Evolutionary conservation across 2,329 filamentous ascomycete genomes (phyloP).

Genomic region (Nemania serpens): DNA sequence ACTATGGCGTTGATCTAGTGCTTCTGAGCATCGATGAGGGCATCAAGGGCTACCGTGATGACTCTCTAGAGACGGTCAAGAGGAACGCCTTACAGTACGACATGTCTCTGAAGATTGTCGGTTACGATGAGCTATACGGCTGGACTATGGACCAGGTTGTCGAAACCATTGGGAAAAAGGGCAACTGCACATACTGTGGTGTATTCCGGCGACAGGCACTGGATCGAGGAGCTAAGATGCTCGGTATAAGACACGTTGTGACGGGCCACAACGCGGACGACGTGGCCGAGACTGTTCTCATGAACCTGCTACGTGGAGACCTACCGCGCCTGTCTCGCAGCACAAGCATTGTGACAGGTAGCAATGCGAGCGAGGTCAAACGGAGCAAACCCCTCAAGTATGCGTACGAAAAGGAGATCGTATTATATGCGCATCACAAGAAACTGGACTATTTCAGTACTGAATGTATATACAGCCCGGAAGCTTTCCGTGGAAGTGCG

Average conservation of each 20-base stretch:
- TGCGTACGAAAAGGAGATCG: slow-evolving; percentile 98
- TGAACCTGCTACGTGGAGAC: slow-evolving; percentile 94
- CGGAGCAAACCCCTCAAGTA: slow-evolving; percentile 97
- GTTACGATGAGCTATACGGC: slow-evolving; percentile 91
- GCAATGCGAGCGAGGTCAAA: slow-evolving; percentile 82
- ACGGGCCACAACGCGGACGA: slow-evolving; percentile 98
- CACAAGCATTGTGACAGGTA: slow-evolving; percentile 85
- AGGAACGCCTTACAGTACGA: slow-evolving; percentile 88
- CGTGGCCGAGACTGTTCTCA: slow-evolving; percentile 94
- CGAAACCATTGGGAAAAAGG: slow-evolving; percentile 93
- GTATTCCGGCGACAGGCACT: slow-evolving; percentile 94
- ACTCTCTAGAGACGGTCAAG: slow-evolving; percentile 95
- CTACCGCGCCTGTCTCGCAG: slow-evolving; percentile 83
- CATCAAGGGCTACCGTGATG: slow-evolving; percentile 95
- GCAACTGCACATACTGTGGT: slow-evolving; percentile 98
- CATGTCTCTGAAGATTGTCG: slow-evolving; percentile 89
- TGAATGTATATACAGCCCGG: slow-evolving; percentile 97
- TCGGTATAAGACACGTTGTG: slow-evolving; percentile 90
- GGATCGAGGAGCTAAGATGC: slow-evolving; percentile 84
- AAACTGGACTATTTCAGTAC: slow-evolving; percentile 98
- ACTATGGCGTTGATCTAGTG: slow-evolving; percentile 83
- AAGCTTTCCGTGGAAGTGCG: slow-evolving; percentile 93
- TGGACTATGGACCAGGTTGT: slow-evolving; percentile 99
- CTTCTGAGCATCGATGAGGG: slow-evolving; percentile 95
- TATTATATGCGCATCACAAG: slow-evolving; percentile 95